Base-by-base conservation (phyloP, 805 yeast species). In the Candida odintsovae region DNA sequence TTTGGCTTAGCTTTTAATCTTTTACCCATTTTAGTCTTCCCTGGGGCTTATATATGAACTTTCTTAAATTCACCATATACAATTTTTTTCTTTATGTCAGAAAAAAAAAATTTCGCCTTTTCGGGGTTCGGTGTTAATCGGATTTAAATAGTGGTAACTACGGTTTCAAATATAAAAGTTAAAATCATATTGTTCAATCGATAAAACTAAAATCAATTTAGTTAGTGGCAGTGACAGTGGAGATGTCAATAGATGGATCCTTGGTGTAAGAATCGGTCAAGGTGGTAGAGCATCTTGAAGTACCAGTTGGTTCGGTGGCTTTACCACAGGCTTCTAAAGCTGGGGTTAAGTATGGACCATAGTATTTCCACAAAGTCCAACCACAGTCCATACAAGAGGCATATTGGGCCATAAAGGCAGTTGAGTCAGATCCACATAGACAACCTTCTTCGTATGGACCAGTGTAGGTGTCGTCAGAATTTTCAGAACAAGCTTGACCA, bases 331-430 rank as follows among this genome's bases (percentile, higher is more conserved):
- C 45, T 13, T 55, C 44, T 16, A 33, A 53, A 19, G 71, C 63
- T 12, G 50, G 35, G 21, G 60, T 48, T 44, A 67, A 59, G 54
- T 53, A 67, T 1, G 48, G 42, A 36, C 69, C 66, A 53, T 68
- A 68, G 54, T 67, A 64, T 41, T 48, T 47, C 71, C 71, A 68
- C 50, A 68, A 50, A 44, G 69, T 65, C 69, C 72, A 67, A 40
- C 71, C 72, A 64, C 72, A 69, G 41, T 57, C 67, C 52, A 69
- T 58, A 58, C 73, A 69, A 7, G 51, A 13, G 38, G 57, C 59
- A 41, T 51, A 48, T 15, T 25, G 33, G 39, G 31, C 31, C 31
- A 45, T 42, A 52, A 58, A 61, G 19, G 47, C 36, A 29, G 55
- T 28, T 4, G 31, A 44, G 23, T 44, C 61, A 15, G 44, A 41